Percentiles rank a stretch among this genome's conserved stretches.
Evolutionary conservation across 1,139 yeast genomes (phyloP).

Genomic region (Nakaseomyces delphensis): DNA sequence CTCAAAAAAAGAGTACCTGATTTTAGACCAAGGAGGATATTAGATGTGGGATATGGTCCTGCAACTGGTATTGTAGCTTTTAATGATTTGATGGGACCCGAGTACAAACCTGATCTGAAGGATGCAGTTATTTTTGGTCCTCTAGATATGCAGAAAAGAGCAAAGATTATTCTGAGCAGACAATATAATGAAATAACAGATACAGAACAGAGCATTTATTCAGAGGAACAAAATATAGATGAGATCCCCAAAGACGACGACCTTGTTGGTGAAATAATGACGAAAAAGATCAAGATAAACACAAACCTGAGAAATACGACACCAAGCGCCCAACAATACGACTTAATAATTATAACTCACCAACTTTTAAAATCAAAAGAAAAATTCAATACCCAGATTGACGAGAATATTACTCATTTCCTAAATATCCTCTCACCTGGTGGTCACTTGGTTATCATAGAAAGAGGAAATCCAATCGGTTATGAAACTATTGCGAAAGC

Average conservation of each 20-base stretch:
- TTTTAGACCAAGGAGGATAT: constrained; percentile 56
- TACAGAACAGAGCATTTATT: constrained; percentile 17
- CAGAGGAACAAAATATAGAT: constrained; percentile 16
- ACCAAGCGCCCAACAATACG: constrained; percentile 48
- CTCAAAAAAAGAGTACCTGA: constrained; percentile 45
- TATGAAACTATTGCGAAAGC: constrained; percentile 87
- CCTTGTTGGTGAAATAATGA: constrained; percentile 51
- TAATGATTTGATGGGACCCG: constrained; percentile 67
- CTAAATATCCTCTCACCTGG: constrained; percentile 58
- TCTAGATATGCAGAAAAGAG: constrained; percentile 67
- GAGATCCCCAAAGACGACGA: constrained; percentile 27
- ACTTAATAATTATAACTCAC: constrained; percentile 77
- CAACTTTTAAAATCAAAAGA: constrained; percentile 56
- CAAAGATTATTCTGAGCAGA: constrained; percentile 64
- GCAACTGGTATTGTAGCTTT: constrained; percentile 86
- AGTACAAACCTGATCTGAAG: constrained; percentile 52
- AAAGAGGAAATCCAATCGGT: constrained; percentile 85
- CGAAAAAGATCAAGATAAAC: constrained; percentile 43
- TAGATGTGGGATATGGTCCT: constrained; percentile 88
- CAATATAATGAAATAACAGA: constrained; percentile 48
- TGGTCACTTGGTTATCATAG: constrained; percentile 71
- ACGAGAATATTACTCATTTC: constrained; percentile 53
- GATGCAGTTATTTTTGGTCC: constrained; percentile 71
- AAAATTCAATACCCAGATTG: constrained; percentile 65
- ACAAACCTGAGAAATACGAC: constrained; percentile 46